phyloP scores from a whole-genome alignment of 106 monocot species.

The Dendrobium officinale region DNA sequence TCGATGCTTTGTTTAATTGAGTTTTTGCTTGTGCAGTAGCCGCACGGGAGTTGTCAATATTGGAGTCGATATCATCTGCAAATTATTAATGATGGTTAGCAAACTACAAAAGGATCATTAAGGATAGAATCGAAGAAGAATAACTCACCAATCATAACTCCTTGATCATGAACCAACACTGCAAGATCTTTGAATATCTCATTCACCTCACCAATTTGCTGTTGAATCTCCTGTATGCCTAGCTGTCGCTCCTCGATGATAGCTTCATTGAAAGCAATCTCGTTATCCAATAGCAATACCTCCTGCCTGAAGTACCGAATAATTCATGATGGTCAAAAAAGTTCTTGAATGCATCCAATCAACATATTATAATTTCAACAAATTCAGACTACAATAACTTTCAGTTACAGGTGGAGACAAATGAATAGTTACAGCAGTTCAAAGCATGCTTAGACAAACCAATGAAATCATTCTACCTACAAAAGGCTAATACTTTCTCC shows the following conservation, averaged over 20 bases:
- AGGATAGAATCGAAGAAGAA: background rate
- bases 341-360: background rate
- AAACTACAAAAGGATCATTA: background rate
- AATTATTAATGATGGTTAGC: background rate
- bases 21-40: conserved; percentile 61
- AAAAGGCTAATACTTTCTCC: too few species aligned
- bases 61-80: conserved; percentile 70
- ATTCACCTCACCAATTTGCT: conserved; percentile 92
- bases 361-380: background rate
- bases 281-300: conserved; percentile 75
- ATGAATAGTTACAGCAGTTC: too few species aligned
- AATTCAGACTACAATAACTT: background rate
- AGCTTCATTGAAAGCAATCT: conserved; percentile 87
- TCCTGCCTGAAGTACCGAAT: conserved; percentile 47
- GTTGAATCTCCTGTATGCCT: conserved; percentile 86
- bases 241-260: conserved; percentile 96
- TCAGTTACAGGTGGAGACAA: background rate
- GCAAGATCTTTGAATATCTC: conserved; percentile 94
- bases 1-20: conserved; percentile 65
- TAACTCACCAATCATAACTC: conserved; percentile 67
- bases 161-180: conserved; percentile 81
- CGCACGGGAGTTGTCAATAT: conserved; percentile 55
- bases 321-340: background rate
- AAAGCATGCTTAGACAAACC: too few species aligned
- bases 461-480: too few species aligned